A percentile compares a stretch with the other conserved stretches of the same genome.
These are phyloP conservation scores for Boletus subparvulus DNA, from an alignment of 768 basidiomycete genomes.

Conservation along the genomic window DNA sequence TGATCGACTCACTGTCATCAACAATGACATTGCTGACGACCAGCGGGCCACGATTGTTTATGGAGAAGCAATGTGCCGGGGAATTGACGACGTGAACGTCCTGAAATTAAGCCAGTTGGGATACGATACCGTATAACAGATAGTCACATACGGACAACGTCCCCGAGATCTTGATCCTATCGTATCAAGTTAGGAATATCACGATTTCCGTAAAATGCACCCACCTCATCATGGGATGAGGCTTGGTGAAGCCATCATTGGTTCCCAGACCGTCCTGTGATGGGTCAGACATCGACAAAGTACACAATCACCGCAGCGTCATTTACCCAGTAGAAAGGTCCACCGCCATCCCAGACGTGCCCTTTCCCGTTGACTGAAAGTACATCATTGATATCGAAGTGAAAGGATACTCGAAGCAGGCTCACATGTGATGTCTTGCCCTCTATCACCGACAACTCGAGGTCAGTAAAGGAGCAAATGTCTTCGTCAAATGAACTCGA, in stretches of 20 bases:
- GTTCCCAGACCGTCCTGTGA: conserved; percentile 29
- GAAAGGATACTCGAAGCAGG: background rate
- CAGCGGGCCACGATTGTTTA: conserved; percentile 31
- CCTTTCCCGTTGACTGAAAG: conserved; percentile 41
- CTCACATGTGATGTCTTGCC: conserved; percentile 49
- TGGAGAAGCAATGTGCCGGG: conserved; percentile 35
- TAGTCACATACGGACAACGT: conserved; percentile 31
- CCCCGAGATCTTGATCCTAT: conserved; percentile 43
- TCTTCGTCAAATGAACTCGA: background rate
- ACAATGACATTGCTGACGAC: conserved; percentile 48
- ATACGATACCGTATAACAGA: background rate
- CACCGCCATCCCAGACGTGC: conserved; percentile 42
- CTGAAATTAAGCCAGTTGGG: conserved; percentile 14
- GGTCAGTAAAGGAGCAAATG: background rate
- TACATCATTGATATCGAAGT: background rate
- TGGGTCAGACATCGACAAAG: background rate
- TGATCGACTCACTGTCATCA: conserved; percentile 51
- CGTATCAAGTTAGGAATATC: background rate
- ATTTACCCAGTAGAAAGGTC: conserved; percentile 44
- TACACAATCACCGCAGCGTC: background rate
- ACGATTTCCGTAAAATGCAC: background rate
- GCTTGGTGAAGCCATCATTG: conserved; percentile 17
- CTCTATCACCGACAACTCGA: conserved; percentile 33
- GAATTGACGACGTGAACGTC: conserved; percentile 41
- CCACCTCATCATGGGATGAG: conserved; percentile 43